phyloP scores from a whole-genome alignment of 108 stramenopile genomes.

The Fistulifera pelliculosa region DNA sequence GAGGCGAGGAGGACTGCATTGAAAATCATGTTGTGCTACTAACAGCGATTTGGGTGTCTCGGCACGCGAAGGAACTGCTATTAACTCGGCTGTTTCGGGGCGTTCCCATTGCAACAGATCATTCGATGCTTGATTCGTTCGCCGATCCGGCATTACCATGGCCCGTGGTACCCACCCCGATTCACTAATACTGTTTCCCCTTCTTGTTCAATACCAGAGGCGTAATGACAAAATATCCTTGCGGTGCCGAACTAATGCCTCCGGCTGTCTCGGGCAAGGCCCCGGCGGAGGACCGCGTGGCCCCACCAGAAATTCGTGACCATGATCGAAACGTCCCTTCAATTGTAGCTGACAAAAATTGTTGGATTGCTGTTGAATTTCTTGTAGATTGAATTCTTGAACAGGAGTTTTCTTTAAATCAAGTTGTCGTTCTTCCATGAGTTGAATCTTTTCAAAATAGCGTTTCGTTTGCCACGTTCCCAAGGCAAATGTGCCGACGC shows the following conservation, averaged over 20 bases:
- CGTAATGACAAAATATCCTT: slow-evolving; percentile 69
- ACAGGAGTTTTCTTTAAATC: slow-evolving; percentile 43
- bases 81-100: slow-evolving; percentile 36
- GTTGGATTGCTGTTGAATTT: slow-evolving; percentile 7
- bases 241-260: slow-evolving; percentile 56
- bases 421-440: slow-evolving; percentile 41
- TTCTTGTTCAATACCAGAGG: slow-evolving; percentile 61
- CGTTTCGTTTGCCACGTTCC: slow-evolving; percentile 76
- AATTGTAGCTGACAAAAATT: slow-evolving; percentile 42
- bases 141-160: slow-evolving; percentile 19
- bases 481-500: slow-evolving; percentile 73
- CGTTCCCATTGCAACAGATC: slow-evolving; percentile 30
- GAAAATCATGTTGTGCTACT: slow-evolving; percentile 29
- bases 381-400: background rate
- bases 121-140: slow-evolving; percentile 4
- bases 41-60: slow-evolving; percentile 30
- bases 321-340: slow-evolving; percentile 43
- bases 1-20: slow-evolving; percentile 34
- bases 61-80: no score
- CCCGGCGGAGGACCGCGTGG: no score
- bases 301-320: slow-evolving; percentile 64
- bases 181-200: slow-evolving; percentile 78
- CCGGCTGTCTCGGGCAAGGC: no score
- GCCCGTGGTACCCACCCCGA: slow-evolving; percentile 77
- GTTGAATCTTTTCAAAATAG: slow-evolving; percentile 59